Conservation (phyloP, 805 yeast species). For the Barnettozyma pratensis region DNA sequence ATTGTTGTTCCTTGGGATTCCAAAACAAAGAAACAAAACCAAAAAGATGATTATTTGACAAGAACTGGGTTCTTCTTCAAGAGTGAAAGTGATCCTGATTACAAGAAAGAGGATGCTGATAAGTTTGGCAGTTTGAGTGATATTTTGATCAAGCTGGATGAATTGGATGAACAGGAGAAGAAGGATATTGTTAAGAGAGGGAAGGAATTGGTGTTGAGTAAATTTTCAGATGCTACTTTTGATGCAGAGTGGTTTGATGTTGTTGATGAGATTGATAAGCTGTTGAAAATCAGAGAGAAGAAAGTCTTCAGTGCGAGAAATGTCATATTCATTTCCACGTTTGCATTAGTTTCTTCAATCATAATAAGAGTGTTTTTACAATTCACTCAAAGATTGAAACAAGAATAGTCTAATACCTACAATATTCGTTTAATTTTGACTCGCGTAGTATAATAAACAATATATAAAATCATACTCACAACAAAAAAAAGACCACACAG, state of each 20-base stretch:
- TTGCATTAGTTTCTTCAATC: not conserved
- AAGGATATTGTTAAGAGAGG: slow-evolving; percentile 42
- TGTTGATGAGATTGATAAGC: slow-evolving; percentile 10
- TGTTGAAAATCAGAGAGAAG: not conserved
- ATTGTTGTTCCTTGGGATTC: slow-evolving; percentile 61
- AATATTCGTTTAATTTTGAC: not conserved
- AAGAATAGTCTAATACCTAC: not conserved
- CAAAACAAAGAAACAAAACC: slow-evolving; percentile 21
- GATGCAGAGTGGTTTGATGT: slow-evolving; percentile 45
- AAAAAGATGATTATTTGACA: slow-evolving; percentile 30
- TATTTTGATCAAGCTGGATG: slow-evolving; percentile 40
- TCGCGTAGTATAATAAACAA: not conserved
- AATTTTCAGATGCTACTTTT: slow-evolving; percentile 61
- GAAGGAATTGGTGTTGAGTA: slow-evolving; percentile 36
- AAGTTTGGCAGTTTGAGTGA: slow-evolving; percentile 44
- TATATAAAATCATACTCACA: not conserved
- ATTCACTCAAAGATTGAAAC: not conserved
- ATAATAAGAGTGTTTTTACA: not conserved
- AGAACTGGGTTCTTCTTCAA: slow-evolving; percentile 80
- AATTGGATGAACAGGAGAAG: slow-evolving; percentile 33
- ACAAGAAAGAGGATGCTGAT: slow-evolving; percentile 20
- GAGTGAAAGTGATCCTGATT: slow-evolving; percentile 70
- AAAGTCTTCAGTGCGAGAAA: not conserved
- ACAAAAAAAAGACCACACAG: not conserved
- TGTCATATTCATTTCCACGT: not conserved